These are phyloP conservation scores for Ophiostoma ulmi DNA, from an alignment of 2,329 filamentous ascomycete genomes.

Conservation along the genomic window DNA sequence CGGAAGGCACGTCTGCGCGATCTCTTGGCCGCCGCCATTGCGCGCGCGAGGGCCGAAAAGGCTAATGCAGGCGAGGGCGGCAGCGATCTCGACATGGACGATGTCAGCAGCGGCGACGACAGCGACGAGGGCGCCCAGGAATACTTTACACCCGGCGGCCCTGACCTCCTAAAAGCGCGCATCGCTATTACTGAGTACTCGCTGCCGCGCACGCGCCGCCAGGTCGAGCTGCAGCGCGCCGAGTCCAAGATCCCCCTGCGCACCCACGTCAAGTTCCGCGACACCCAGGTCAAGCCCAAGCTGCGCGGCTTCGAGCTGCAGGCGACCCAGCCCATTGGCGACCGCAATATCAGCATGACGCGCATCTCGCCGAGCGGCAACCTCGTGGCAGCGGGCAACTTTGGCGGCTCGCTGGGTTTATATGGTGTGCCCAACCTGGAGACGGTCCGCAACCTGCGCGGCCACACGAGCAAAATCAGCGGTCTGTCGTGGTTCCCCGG, in stretches of 20 bases:
- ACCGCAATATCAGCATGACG: constrained; percentile 85
- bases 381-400: constrained; percentile 83
- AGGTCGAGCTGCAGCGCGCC: constrained; percentile 69
- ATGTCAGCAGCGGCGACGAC: constrained; percentile 53
- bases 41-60: constrained; percentile 10
- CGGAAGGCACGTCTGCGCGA: constrained; percentile 81
- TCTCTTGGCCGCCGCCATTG: constrained; percentile 48
- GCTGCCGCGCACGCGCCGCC: constrained; percentile 71
- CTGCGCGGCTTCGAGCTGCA: constrained; percentile 82
- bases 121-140: constrained; percentile 79
- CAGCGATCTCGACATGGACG: constrained; percentile 36
- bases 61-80: background rate
- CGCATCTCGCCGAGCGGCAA: constrained; percentile 83
- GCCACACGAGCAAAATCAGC: constrained; percentile 83
- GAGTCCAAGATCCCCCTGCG: constrained; percentile 80
- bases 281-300: constrained; percentile 73
- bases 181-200: constrained; percentile 78
- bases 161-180: constrained; percentile 68
- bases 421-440: constrained; percentile 78
- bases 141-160: constrained; percentile 83
- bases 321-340: constrained; percentile 86
- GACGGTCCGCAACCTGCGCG: constrained; percentile 68
- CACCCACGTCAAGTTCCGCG: constrained; percentile 88
- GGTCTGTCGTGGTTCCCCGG: constrained; percentile 87
- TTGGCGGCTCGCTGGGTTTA: constrained; percentile 83